A percentile compares a stretch with the other conserved stretches of the same genome.
Evolutionary conservation across 2,329 filamentous ascomycete genomes (phyloP).

Genomic region (Penicillium sp.): DNA sequence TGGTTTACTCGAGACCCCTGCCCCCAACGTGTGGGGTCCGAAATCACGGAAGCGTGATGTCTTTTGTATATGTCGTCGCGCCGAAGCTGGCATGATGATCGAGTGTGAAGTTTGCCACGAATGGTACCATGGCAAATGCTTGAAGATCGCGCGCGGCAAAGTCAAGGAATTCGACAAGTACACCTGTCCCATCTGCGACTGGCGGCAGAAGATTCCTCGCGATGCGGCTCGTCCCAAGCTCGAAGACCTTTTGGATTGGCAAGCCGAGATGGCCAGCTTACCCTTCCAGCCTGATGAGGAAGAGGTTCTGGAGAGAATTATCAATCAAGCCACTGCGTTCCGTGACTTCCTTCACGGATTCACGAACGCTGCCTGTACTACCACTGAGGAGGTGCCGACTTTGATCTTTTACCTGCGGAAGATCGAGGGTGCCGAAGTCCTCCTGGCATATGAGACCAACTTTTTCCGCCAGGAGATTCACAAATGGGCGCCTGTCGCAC

Average conservation of each 20-base stretch:
- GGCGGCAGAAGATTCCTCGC: conserved; percentile 92
- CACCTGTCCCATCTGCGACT: conserved; percentile 97
- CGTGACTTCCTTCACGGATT: conserved; percentile 77
- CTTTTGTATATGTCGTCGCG: conserved; percentile 92
- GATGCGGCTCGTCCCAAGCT: conserved; percentile 94
- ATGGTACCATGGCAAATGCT: conserved; percentile 98
- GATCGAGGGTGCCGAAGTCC: conserved; percentile 93
- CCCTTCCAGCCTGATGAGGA: conserved; percentile 98
- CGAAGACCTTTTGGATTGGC: conserved; percentile 82
- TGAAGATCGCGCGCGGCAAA: conserved; percentile 96
- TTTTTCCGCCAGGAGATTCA: conserved; percentile 95
- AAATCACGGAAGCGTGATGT: conserved; percentile 72
- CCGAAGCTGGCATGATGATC: conserved; percentile 99
- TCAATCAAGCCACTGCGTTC: conserved; percentile 81
- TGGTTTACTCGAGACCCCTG: conserved; percentile 52
- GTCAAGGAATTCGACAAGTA: conserved; percentile 99
- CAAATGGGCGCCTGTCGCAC: conserved; percentile 89
- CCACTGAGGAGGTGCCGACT: conserved; percentile 81
- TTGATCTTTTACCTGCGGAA: conserved; percentile 96
- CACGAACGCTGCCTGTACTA: conserved; percentile 79
- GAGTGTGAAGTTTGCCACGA: conserved; percentile 98
- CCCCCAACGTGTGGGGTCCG: conserved; percentile 41
- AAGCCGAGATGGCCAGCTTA: conserved; percentile 75
- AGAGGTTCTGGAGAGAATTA: conserved; percentile 79
- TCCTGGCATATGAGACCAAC: conserved; percentile 92